Conservation (phyloP, 2,329 filamentous ascomycete genomes). For the Xylaria polymorpha region DNA sequence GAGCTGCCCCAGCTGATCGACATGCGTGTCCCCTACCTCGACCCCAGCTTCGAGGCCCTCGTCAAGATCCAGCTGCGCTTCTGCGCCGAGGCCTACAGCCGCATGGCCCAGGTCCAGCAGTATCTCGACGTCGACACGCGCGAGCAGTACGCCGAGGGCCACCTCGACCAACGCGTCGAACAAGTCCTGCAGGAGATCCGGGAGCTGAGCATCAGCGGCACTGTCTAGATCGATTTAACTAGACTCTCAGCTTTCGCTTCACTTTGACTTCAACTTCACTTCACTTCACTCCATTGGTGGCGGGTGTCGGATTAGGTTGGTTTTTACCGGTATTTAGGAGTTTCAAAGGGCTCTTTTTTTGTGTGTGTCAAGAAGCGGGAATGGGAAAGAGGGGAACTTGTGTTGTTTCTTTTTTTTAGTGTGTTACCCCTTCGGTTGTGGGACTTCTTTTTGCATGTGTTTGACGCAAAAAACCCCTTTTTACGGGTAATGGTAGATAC, state of each 20-base stretch:
- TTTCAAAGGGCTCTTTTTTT: conserved; percentile 16
- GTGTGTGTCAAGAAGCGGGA: conserved; percentile 12
- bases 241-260: background rate
- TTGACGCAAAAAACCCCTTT: conserved; percentile 16
- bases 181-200: conserved; percentile 97
- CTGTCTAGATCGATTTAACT: conserved; percentile 59
- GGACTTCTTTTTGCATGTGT: conserved; percentile 19
- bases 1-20: conserved; percentile 97
- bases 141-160: conserved; percentile 94
- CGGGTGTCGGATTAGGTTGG: background rate
- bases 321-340: conserved; percentile 21
- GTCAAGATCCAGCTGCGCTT: conserved; percentile 99
- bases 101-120: conserved; percentile 99
- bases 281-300: background rate
- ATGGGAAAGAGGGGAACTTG: conserved; percentile 10
- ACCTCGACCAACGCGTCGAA: conserved; percentile 91
- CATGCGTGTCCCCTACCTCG: conserved; percentile 93
- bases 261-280: background rate
- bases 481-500: conserved; percentile 31
- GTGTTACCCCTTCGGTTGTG: background rate
- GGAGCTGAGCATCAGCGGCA: conserved; percentile 90
- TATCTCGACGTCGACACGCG: conserved; percentile 95
- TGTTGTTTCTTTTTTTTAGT: background rate
- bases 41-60: conserved; percentile 95
- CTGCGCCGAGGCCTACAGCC: conserved; percentile 95